These are phyloP conservation scores for Lignosus rhinocerotis DNA, from an alignment of 1,284 basidiomycete species.

Conservation along the genomic window DNA sequence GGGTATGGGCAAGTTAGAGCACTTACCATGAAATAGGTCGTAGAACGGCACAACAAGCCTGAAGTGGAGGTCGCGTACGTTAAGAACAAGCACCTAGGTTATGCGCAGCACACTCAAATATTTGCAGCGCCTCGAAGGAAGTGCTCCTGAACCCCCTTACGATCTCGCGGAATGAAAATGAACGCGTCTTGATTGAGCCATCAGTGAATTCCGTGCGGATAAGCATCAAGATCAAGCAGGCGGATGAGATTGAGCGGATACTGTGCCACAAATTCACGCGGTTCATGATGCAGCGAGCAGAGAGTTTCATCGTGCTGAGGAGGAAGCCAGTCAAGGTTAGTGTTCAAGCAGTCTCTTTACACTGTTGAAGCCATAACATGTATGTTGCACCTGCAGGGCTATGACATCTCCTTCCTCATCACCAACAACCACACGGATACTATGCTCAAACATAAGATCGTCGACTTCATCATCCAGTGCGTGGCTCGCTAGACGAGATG, in stretches of 20 bases:
- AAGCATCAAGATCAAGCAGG: conserved; percentile 98
- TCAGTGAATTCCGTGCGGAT: conserved; percentile 96
- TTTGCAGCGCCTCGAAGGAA: conserved; percentile 82
- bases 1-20: conserved; percentile 1
- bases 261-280: conserved; percentile 98
- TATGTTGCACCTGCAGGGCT: conserved; percentile 61
- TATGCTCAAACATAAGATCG: conserved; percentile 99
- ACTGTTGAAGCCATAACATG: neutral
- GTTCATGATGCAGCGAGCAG: conserved; percentile 98
- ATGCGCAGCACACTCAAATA: neutral
- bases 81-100: neutral
- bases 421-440: conserved; percentile 96
- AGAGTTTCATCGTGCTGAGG: conserved; percentile 94
- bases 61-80: conserved; percentile 84
- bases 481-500: conserved; percentile 1
- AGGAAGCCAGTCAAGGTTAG: conserved; percentile 88
- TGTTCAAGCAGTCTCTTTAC: conserved; percentile 6
- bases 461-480: conserved; percentile 98
- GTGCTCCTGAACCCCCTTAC: conserved; percentile 90
- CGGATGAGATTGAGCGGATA: conserved; percentile 98
- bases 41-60: conserved; percentile 96
- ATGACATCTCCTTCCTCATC: conserved; percentile 98
- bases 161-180: conserved; percentile 96
- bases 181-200: conserved; percentile 95
- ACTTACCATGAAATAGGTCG: conserved; percentile 57